Evolutionary conservation across 371 early-diverging fungal genomes (phyloP), one percentile per base, ranked within the genome.

Genomic region (Polyrhizophydium stewartii): DNA sequence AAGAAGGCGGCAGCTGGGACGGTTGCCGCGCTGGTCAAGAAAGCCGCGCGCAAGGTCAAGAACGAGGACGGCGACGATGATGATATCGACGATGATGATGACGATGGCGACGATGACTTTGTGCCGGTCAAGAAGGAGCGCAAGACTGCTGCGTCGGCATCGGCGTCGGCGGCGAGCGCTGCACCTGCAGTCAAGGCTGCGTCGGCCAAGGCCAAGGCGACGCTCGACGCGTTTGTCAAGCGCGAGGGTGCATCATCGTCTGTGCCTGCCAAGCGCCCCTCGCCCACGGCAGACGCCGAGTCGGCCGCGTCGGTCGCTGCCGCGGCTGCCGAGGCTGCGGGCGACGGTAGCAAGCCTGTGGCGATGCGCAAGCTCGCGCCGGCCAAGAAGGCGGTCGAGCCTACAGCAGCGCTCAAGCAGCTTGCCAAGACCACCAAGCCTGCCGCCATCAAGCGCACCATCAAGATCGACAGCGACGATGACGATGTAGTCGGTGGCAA

Each of bases 21-120:
- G 59, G 25, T 22, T 63, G 40, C 46, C 13, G 56, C 62, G 24
- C 62, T 56, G 16, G 41, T 45, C 46, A 62, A 56, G 52, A 62
- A 56, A 28, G 55, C 56, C 24, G 62, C 63, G n/a, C 27, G 47
- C 33, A 32, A 57, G 31, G 40, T 30, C 37, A 59, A 35, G 12
- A 47, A 63, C 5, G 58, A 40, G 2, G 50, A 38, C 52, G n/a
- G 25, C 27, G 33, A 25, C 24, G 33, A 51, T 2, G 19, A 33
- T 19, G 52, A 51, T 51, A 21, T 30, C 27, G 27, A 13, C 12
- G 52, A 19, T 24, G 52, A 51, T 5, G 7, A 2, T 51, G 52
- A 51, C 10, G 28, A 28, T 5, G 28, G 5, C 25, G 19, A 16
- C 5, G 17, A 50, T 9, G 28, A 22, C 50, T 22, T 13, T 28